Conservation (phyloP, 2,329 filamentous ascomycete species). For the Diaporthe velutina region DNA sequence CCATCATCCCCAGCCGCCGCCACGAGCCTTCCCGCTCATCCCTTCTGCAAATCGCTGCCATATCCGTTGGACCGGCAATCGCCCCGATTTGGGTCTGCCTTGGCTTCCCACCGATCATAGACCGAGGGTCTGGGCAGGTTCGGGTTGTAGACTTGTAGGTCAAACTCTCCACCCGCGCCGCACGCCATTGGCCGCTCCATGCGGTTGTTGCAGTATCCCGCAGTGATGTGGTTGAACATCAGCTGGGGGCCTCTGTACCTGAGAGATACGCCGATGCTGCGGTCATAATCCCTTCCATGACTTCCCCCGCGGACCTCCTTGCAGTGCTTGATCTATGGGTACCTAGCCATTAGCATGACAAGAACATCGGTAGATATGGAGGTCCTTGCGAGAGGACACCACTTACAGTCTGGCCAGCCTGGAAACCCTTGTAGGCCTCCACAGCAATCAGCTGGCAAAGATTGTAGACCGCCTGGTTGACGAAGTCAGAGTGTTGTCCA, state of each 20-base stretch:
- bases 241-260: background rate
- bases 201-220: background rate
- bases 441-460: background rate
- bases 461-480: background rate
- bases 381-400: too few species aligned
- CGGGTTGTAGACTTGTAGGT: background rate
- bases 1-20: background rate
- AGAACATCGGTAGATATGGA: background rate
- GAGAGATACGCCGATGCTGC: slow-evolving; percentile 13
- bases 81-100: background rate
- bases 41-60: background rate
- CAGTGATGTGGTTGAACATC: background rate
- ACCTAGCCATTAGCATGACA: background rate
- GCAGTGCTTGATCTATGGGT: background rate
- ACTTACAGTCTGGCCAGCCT: background rate
- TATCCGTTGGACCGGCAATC: background rate
- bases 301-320: background rate
- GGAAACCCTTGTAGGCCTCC: background rate
- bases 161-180: background rate
- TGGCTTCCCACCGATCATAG: background rate
- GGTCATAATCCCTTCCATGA: background rate
- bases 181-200: background rate
- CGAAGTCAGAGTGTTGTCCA: background rate
- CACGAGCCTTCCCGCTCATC: too few species aligned
- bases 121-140: background rate